Evolutionary conservation across 2,329 filamentous ascomycete species (phyloP), one percentile per base, ranked within the genome.

Genomic region (Aspergillaceae sp.): DNA sequence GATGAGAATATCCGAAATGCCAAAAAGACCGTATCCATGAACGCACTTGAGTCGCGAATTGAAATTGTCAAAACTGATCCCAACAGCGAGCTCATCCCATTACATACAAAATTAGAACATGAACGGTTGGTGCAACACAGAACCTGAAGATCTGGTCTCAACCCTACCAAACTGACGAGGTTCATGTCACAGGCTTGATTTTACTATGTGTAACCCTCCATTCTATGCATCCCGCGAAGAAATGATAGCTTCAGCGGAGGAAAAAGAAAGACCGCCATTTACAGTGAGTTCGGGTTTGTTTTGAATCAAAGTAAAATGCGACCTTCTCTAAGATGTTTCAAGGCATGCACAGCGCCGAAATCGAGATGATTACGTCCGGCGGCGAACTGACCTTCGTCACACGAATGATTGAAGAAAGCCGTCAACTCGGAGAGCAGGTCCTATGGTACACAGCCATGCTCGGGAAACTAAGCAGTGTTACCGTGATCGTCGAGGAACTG

Each of bases 361-460:
- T 82, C 1, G 92, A 98, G 65, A 96, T 97, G 91, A 83, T 97
- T 1, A 87, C 79, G 2, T 59, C 70, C 0, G 88, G 87, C 2
- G 89, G 89, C 1, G 89, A 95, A 62, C 69, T 86, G 1, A 79
- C 76, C 3, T 94, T 95, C 62, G 81, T 88, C 3, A 68, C 72
- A 1, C 76, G 79, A 4, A 83, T 95, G 51, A 72, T 94, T 4
- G 68, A 76, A 0, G 86, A 94, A 62, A 88, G 83, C 32, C 63
- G 85, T 0, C 49, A 62, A 0, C 68, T 87, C 1, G 69, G 72
- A 11, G 71, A 77, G 0, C 74, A 75, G 7, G 80, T 94, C 0
- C 78, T 79, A 49, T 98, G 92, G 92, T 97, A 92, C 65, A 92
- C 85, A 1, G 82, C 83, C 45, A 94, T 97, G 87, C 73, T 97